These are phyloP conservation scores for Syzygium grande DNA, from an alignment of 345 rosid genomes.

Conservation along the genomic window DNA sequence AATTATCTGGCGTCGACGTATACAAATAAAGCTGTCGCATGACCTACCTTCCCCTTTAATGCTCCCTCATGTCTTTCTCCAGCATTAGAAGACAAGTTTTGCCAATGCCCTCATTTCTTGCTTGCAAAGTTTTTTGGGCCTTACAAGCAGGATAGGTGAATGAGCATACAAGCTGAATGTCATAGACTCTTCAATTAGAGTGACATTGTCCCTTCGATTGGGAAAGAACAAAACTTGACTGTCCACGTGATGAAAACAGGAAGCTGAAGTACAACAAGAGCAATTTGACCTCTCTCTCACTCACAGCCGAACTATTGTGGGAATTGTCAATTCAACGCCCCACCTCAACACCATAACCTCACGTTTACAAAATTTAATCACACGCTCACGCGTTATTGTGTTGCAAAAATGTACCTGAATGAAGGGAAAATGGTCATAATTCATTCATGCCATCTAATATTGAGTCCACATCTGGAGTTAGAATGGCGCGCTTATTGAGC, in stretches of 20 bases:
- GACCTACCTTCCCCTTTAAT: neutral
- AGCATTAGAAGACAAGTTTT: neutral
- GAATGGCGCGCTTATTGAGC: slow-evolving; percentile 48
- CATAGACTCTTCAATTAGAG: neutral
- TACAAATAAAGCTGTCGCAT: no score
- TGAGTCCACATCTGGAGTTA: slow-evolving; percentile 65
- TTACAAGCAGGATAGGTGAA: neutral
- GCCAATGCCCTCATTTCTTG: neutral
- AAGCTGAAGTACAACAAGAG: neutral
- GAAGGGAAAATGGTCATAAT: neutral
- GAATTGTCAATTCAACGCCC: neutral
- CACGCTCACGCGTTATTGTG: neutral
- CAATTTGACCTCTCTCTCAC: neutral
- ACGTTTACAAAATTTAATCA: neutral
- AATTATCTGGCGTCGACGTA: no score
- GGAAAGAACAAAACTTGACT: neutral
- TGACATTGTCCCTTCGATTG: neutral
- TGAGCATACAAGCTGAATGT: neutral
- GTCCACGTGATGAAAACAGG: neutral
- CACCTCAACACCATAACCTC: neutral
- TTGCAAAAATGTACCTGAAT: neutral
- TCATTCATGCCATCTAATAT: slow-evolving; percentile 25
- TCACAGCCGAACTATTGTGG: neutral
- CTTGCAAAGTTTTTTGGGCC: neutral
- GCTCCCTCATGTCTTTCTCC: neutral